Evolutionary conservation across 2,329 filamentous ascomycete species (phyloP), one percentile per base, ranked within the genome.

Genomic region (Sphaerostilbella broomeana): DNA sequence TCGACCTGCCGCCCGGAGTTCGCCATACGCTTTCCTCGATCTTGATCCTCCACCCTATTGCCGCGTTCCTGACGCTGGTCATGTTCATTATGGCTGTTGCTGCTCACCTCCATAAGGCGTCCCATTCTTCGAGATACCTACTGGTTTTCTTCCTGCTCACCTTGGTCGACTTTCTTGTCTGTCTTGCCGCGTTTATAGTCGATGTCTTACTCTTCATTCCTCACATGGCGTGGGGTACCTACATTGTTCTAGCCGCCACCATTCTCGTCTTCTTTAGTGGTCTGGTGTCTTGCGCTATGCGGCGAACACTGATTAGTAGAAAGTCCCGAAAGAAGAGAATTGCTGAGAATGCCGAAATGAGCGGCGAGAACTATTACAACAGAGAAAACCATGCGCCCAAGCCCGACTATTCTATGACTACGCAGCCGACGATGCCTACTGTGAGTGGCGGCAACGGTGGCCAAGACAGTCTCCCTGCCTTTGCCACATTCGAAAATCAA

Each of bases 331-430:
- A 92, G 72, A 86, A 82, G 68, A 79, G 87, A 31, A 94, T 97
- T 57, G 87, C 81, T 3, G 85, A 94, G 61, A 95, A 97, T 58
- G 86, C 89, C 6, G 89, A 97, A 59, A 97, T 97, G 89, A 97
- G 86, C 58, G 90, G 90, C 19, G 81, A 92, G 54, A 92, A 89
- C 56, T 95, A 84, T 59, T 95, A 94, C 63, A 84, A 81, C 53
- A 74, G 81, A 43, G 77, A 83, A 61, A 72, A 68, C 25, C 71
- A 77, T 45, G 34, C 25, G n/a, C 64, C 68, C 35, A 72, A 78
- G 45, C 57, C 69, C 24, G 53, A 62, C 26, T 59, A 63, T 3
- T 59, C 64, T 2, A 45, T 53, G 31, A 57, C 64, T 21, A 64
- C 70, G 46, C 73, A 82, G 46, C 75, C 79, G 6, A 77, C 77